Evolutionary conservation across 2,329 filamentous ascomycete genomes (phyloP), one percentile per base, ranked within the genome.

Genomic region (Pyrenophora teres): DNA sequence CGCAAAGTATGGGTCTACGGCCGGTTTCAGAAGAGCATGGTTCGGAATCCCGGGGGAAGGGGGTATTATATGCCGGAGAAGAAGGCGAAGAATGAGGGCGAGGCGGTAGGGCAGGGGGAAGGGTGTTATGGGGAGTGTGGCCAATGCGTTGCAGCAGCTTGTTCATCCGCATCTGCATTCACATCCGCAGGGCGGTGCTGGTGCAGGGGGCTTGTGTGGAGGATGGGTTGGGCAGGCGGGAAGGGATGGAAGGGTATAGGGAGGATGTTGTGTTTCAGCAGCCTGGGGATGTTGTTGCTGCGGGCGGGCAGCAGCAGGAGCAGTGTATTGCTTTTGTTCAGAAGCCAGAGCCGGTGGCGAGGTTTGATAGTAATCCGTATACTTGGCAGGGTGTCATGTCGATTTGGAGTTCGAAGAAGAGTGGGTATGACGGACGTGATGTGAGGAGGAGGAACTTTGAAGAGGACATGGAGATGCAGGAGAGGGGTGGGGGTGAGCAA

Each of bases 11-110:
- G 19, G 30, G 45, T 41, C 25, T 51, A 53, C 39, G 53, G 51
- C 1, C 32, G 25, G n/a, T 54, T 49, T 31, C 33, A 40, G 13
- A 42, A 25, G 36, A 43, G 21, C 3, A 42, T 51, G 39, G 23
- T 25, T 9, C 35, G 38, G 12, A 32, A 36, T 30, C 30, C 35
- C 6, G 53, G 44, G 2, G 36, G 50, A 2, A 52, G 44, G 35
- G 56, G 56, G 13, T 58, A 52, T n/a, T 49, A 18, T 4, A 31
- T 47, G n/a, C 33, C 39, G 12, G 43, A 54, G 27, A 16, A 32
- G 12, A 21, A 15, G 39, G 15, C 0, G 6, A 38, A 25, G 23
- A 8, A 7, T 7, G 7, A 23, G 21, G 7, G 7, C 21, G 7
- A n/a, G 27, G 31, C 31, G 30, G 10, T 19, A 9, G 23, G 32